Evolutionary conservation across 2,329 filamentous ascomycete genomes (phyloP), one percentile per base, ranked within the genome.

Genomic region (Annulohypoxylon truncatum): DNA sequence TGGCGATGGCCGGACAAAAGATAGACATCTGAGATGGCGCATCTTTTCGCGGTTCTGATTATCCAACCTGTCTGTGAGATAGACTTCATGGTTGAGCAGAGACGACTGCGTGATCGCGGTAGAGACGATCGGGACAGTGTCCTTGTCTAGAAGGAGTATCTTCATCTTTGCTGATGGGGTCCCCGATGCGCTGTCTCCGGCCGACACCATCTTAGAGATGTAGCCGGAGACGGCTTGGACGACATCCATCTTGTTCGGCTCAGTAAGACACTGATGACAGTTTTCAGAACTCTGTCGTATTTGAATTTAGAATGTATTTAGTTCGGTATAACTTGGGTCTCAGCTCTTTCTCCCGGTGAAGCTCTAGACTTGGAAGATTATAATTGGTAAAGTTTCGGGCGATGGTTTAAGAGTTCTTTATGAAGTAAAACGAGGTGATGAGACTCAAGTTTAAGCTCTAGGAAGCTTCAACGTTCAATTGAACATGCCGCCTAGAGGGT

Each of bases 51-150:
- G 89, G 68, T 90, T 89, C 64, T 87, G 83, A 73, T 97, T 98
- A 77, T 98, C 96, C 61, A 99, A 83, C 64, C 96, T 93, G 80
- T 99, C 96, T 75, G 96, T 97, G 67, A 99, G 92, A 81, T 97
- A 99, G 72, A 99, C 92, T 82, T 98, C 95, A 82, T 99, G 94
- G 76, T 93, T 97, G 68, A 99, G 89, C 18, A 99, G 88, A 38
- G 93, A 89, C 26, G 96, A 99, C 79, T 99, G 96, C 1, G 96
- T 98, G 66, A 95, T 95, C 58, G 96, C 94, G 4, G 94, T 96
- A 8, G 96, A 99, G 18, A 97, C 89, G 72, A 98, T 97, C 13
- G 93, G 89, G 20, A 98, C 91, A 71, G 96, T 99, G 80, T 98
- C 96, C 81, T 89, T 91, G 80, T 99, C 96, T 73, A 99, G 84